These are phyloP conservation scores for Trypanosoma vivax DNA, from an alignment of 208 protist genomes.

Conservation along the genomic window DNA sequence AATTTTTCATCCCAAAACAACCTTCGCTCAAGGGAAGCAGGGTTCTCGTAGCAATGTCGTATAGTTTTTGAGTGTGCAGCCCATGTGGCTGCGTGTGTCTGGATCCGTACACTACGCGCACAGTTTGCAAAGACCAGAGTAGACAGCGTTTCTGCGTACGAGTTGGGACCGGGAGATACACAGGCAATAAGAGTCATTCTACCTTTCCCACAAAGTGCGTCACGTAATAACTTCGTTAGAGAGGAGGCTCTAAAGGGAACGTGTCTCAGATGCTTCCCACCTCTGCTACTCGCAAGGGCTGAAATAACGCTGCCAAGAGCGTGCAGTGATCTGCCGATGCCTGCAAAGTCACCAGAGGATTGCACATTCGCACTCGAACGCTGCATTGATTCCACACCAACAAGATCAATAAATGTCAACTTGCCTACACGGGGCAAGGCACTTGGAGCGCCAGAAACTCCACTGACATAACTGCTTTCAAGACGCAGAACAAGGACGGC, in stretches of 20 bases:
- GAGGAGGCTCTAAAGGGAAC: conserved; percentile 87
- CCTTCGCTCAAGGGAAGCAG: too few relatives aligned
- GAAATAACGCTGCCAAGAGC: conserved; percentile 62
- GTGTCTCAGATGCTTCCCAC: conserved; percentile 27
- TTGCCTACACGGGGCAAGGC: conserved; percentile 75
- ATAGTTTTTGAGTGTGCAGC: too few relatives aligned
- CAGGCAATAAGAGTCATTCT: conserved; percentile 69
- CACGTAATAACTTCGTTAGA: conserved; percentile 78
- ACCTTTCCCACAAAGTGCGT: conserved; percentile 90
- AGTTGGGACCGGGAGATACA: conserved; percentile 45
- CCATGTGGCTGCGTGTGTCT: too few relatives aligned
- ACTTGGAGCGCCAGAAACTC: too few relatives aligned
- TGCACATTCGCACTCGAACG: conserved; percentile 66
- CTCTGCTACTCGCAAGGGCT: conserved; percentile 30
- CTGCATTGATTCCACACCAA: conserved; percentile 85
- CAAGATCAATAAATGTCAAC: conserved; percentile 92
- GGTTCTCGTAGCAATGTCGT: too few relatives aligned
- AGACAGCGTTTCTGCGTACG: conserved; percentile 73
- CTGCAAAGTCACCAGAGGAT: conserved; percentile 79
- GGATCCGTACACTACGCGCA: conserved; percentile 76
- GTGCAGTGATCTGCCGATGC: conserved; percentile 60
- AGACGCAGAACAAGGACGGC: conserved; percentile 90
- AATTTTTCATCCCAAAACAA: too few relatives aligned
- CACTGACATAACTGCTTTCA: too few relatives aligned
- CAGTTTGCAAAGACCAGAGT: conserved; percentile 80